Evolutionary conservation across 2,329 filamentous ascomycete genomes (phyloP).

Genomic region (Penicillium corylophilum): DNA sequence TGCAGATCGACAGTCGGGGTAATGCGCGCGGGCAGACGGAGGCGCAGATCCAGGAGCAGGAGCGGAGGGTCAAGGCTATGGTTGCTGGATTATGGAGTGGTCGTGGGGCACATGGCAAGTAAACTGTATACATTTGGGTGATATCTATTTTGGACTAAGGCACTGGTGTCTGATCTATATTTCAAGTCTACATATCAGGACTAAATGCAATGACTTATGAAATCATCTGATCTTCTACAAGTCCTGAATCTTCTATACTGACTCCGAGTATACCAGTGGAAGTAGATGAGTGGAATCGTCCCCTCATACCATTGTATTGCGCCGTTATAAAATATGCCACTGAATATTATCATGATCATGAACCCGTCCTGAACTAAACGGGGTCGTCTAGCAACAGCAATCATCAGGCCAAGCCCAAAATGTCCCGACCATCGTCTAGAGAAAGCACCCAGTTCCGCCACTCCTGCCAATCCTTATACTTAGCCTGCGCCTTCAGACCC

Average conservation of each 20-base stretch:
- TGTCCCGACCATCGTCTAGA: conserved; percentile 30
- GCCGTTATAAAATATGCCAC: not conserved
- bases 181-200: conserved; percentile 6
- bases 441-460: conserved; percentile 71
- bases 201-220: conserved; percentile 10
- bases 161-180: not conserved
- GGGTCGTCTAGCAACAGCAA: not conserved
- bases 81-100: conserved; percentile 57
- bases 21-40: conserved; percentile 62
- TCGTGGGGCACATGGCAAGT: conserved; percentile 27
- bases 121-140: not conserved
- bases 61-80: conserved; percentile 59
- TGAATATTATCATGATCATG: conserved; percentile 12
- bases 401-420: conserved; percentile 17
- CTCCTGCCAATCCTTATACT: conserved; percentile 71
- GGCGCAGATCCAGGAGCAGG: conserved; percentile 61
- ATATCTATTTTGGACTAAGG: not conserved
- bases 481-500: conserved; percentile 71
- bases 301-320: not conserved
- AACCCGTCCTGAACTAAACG: not conserved
- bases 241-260: not conserved
- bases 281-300: not conserved
- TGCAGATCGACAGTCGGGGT: conserved; percentile 59
- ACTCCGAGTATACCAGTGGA: not conserved
- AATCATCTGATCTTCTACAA: not conserved